Base-by-base conservation (phyloP, 495 filamentous ascomycete genomes). In the Aspergillus indologenus region DNA sequence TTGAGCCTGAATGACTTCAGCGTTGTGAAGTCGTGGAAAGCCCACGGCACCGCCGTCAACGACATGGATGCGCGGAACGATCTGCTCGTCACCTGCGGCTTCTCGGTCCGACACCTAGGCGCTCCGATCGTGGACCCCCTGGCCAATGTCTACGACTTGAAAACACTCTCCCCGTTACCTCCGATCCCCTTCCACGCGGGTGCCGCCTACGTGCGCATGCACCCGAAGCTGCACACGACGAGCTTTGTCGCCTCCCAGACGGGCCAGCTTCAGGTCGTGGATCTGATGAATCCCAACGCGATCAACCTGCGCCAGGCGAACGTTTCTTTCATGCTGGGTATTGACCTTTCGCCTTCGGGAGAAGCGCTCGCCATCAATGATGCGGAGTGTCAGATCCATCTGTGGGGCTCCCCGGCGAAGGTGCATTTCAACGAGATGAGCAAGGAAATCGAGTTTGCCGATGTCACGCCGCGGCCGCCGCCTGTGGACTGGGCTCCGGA, bases 21-120 rank as follows among this genome's bases (percentile, higher is more conserved):
- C 31, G 75, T 95, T 15, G 78, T 92, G 48, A 96, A 92, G 65
- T 82, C 83, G 15, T 98, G 93, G 90, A 89, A 91, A 61, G 90
- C 92, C 5, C 92, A 98, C 61, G 81, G 83, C 3, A 86, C 89
- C 3, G 84, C 81, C 22, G 89, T 98, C 61, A 93, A 90, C 67
- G 92, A 97, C 67, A 96, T 99, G 89, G 93, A 98, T 74, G 90
- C 91, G 7, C 88, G 91, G 56, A 87, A 90, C 61, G 91, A 96
- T 66, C 91, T 90, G 60, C 82, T 98, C 26, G 86, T 97, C 19
- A 97, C 92, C 22, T 99, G 94, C 70, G 94, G 94, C n/a, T 94
- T 90, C 68, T 93, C 92, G 1, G 79, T 87, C 18, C 85, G 90
- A 62, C 84, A 83, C 40, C 71, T 85, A 23, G 83, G 81, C 5